Percentiles rank a stretch among this genome's conserved stretches.
These are phyloP conservation scores for Harrya chromipes DNA, from an alignment of 768 basidiomycete genomes.

Conservation along the genomic window DNA sequence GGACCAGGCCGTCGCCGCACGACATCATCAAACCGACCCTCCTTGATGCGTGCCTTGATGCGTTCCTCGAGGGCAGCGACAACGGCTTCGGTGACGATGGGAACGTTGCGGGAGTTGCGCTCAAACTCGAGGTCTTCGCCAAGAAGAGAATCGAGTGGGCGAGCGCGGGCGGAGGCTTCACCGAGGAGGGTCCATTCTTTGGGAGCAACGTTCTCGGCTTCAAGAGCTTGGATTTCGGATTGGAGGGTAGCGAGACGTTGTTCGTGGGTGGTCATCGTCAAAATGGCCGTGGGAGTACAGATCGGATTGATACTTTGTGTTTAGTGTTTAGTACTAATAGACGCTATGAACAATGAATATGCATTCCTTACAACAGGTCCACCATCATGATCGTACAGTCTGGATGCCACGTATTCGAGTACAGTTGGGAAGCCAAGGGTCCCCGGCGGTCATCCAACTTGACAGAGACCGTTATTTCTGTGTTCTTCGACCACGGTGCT, in stretches of 20 bases:
- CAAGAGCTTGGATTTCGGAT: constrained; percentile 77
- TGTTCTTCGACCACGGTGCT: not conserved
- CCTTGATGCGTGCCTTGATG: constrained; percentile 86
- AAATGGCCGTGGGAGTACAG: too few species aligned
- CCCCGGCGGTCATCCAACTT: too few species aligned
- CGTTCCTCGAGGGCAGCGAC: constrained; percentile 82
- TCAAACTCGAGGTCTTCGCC: constrained; percentile 97
- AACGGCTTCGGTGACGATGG: constrained; percentile 85
- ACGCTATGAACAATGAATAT: too few species aligned
- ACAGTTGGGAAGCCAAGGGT: too few species aligned
- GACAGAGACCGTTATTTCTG: not conserved
- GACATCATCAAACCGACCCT: constrained; percentile 88
- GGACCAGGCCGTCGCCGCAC: constrained; percentile 70
- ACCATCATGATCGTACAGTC: too few species aligned
- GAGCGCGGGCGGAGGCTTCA: constrained; percentile 75
- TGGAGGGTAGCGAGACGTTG: constrained; percentile 69
- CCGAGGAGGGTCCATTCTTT: constrained; percentile 95
- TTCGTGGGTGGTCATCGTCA: constrained; percentile 54
- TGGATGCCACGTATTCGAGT: too few species aligned
- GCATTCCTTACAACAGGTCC: too few species aligned
- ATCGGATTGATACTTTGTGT: too few species aligned
- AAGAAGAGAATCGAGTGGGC: constrained; percentile 89
- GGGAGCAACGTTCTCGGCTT: constrained; percentile 79
- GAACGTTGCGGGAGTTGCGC: constrained; percentile 79
- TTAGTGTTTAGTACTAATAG: too few species aligned